Conservation (phyloP, 1,139 yeast genomes). For the Candida frijolesensis region DNA sequence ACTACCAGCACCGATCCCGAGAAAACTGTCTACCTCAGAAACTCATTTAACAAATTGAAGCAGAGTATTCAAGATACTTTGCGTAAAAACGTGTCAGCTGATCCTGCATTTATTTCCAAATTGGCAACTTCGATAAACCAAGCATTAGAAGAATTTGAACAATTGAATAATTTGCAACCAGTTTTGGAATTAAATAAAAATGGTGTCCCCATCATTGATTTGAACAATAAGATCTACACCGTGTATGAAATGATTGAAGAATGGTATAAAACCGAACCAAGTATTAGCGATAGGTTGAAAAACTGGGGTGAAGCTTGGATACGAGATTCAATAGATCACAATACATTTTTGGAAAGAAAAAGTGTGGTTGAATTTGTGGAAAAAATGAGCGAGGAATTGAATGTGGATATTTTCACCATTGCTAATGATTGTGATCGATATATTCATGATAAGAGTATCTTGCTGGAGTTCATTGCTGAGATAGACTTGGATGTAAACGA, state of each 20-base stretch:
- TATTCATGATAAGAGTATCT: slow-evolving; percentile 18
- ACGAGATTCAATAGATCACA: slow-evolving; percentile 19
- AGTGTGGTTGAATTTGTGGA: slow-evolving; percentile 18
- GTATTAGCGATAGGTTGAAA: slow-evolving; percentile 14
- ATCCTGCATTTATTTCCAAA: slow-evolving; percentile 14
- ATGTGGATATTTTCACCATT: slow-evolving; percentile 15
- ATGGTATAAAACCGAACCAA: slow-evolving; percentile 16
- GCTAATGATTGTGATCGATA: slow-evolving; percentile 20
- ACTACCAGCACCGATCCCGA: neutral
- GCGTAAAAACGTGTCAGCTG: slow-evolving; percentile 10
- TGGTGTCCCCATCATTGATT: slow-evolving; percentile 15
- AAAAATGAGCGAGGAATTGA: slow-evolving; percentile 15
- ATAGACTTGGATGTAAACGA: slow-evolving; percentile 19
- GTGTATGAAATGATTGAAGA: slow-evolving; percentile 21
- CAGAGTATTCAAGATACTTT: slow-evolving; percentile 9
- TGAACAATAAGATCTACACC: slow-evolving; percentile 18
- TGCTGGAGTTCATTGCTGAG: slow-evolving; percentile 20
- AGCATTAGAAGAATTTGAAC: slow-evolving; percentile 12
- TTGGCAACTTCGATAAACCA: slow-evolving; percentile 10
- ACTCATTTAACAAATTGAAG: slow-evolving; percentile 12
- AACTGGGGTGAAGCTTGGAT: slow-evolving; percentile 19
- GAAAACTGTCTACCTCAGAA: slow-evolving; percentile 3
- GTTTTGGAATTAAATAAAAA: slow-evolving; percentile 8
- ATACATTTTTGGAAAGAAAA: slow-evolving; percentile 17
- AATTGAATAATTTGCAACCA: slow-evolving; percentile 1